Base-by-base conservation (phyloP, 176 grass and related monocot genomes). In the Ensete ventricosum region DNA sequence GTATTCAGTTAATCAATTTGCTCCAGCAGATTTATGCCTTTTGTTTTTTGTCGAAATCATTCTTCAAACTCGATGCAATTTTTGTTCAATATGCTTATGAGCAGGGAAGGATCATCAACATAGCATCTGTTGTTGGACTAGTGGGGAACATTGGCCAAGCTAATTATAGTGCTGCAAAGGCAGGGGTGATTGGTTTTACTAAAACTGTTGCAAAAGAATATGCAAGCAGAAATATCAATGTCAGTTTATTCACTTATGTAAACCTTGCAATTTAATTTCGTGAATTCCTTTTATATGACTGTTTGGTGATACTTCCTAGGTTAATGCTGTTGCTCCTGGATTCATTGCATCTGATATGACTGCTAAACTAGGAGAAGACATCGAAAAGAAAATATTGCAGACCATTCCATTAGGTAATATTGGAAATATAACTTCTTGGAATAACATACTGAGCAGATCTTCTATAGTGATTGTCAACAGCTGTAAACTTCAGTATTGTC, bases 301-400 rank as follows among this genome's bases (percentile, higher is more conserved):
- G 17, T 57, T 17, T n/a, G 29, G 16, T 67, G 17, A 55, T 52
- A 57, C 21, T 78, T 50, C 55, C 19, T 62, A 99, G 90, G 95
- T 94, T 49, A 99, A 99, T 99, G 95, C 88, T 79, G 84, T 99
- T 8, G 90, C 95, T 27, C 95, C 90, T 66, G 95, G 95, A 50
- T 99, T 94, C 73, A 99, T 99, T 59, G 88, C 90, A 67, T 94
- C 95, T 17, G 90, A 94, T 86, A 91, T 94, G 90, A 99, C 95
- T 29, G 82, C 90, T 0, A 88, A 91, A 87, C 90, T 99, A 76
- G 84, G 88, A 66, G 88, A 85, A 55, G 95, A 87, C 24, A 60
- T 99, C 25, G 90, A 94, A 84, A 99, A 94, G 90, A 99, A 91
- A 83, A 91, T 91, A 60, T 84, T 94, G 81, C 54, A 85, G 67